A percentile compares a stretch with the other conserved stretches of the same genome.
These are phyloP conservation scores for Filosporella fistucella DNA, from an alignment of 495 filamentous ascomycete genomes.

Conservation along the genomic window DNA sequence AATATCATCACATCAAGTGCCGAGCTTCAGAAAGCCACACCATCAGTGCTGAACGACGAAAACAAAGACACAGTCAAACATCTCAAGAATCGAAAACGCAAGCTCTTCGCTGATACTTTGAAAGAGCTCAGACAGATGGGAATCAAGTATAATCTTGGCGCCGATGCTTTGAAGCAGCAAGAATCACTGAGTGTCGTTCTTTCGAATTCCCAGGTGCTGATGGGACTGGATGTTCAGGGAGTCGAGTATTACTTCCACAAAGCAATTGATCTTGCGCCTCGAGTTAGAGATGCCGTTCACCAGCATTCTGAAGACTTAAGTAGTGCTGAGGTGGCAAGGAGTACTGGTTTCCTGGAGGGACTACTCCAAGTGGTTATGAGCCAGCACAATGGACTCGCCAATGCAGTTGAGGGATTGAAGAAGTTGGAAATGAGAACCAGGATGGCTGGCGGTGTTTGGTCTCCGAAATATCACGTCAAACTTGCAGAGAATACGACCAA, in stretches of 20 bases:
- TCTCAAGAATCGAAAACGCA: slow-evolving; percentile 86
- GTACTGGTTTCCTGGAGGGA: slow-evolving; percentile 78
- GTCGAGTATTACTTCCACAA: slow-evolving; percentile 76
- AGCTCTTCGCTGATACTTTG: slow-evolving; percentile 82
- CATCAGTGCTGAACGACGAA: slow-evolving; percentile 68
- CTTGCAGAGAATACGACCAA: background rate
- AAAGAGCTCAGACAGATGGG: slow-evolving; percentile 83
- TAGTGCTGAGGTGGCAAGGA: slow-evolving; percentile 67
- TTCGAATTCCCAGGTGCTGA: slow-evolving; percentile 39
- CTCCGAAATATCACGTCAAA: slow-evolving; percentile 11
- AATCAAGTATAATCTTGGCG: slow-evolving; percentile 71
- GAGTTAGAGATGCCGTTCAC: slow-evolving; percentile 55
- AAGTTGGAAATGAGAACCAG: slow-evolving; percentile 32
- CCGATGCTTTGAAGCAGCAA: slow-evolving; percentile 65
- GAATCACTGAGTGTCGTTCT: slow-evolving; percentile 64
- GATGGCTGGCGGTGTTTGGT: slow-evolving; percentile 29
- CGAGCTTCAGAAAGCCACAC: slow-evolving; percentile 76
- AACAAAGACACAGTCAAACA: slow-evolving; percentile 79
- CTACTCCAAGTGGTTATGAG: slow-evolving; percentile 62
- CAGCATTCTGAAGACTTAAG: slow-evolving; percentile 83
- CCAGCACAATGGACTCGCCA: slow-evolving; percentile 57
- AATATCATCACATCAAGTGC: slow-evolving; percentile 63
- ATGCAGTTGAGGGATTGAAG: slow-evolving; percentile 25
- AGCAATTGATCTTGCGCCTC: slow-evolving; percentile 63
- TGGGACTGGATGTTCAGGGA: slow-evolving; percentile 26